These are phyloP conservation scores for Podila epicladia DNA, from an alignment of 192 early-diverging fungal genomes.

Conservation along the genomic window DNA sequence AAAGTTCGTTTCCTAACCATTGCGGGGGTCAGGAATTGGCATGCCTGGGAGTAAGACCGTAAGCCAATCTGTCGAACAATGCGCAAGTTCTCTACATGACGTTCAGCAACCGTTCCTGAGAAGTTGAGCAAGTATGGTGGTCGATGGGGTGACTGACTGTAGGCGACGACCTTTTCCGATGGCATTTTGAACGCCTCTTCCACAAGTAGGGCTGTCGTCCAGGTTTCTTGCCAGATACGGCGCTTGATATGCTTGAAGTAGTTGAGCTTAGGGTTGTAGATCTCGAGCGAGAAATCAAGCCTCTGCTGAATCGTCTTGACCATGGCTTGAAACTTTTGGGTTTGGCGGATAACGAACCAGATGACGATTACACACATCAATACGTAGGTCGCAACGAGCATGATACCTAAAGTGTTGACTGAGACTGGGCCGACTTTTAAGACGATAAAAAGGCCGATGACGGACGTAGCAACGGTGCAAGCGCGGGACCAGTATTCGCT, in stretches of 20 bases:
- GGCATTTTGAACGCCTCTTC: slow-evolving; percentile 68
- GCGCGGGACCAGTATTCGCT: slow-evolving; percentile 58
- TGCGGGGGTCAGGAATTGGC: slow-evolving; percentile 50
- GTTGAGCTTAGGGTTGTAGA: slow-evolving; percentile 57
- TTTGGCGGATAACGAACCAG: slow-evolving; percentile 50
- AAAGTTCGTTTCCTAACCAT: slow-evolving; percentile 33
- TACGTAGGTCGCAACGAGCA: slow-evolving; percentile 52
- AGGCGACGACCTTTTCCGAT: slow-evolving; percentile 58
- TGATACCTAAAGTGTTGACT: slow-evolving; percentile 53
- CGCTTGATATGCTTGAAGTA: slow-evolving; percentile 53
- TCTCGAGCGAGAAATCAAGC: slow-evolving; percentile 58
- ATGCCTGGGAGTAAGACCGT: slow-evolving; percentile 53
- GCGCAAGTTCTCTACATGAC: slow-evolving; percentile 72
- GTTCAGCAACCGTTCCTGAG: slow-evolving; percentile 68
- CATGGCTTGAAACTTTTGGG: slow-evolving; percentile 51
- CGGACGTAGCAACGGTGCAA: slow-evolving; percentile 51
- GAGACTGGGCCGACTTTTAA: slow-evolving; percentile 53
- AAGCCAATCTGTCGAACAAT: slow-evolving; percentile 67
- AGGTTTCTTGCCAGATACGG: slow-evolving; percentile 78
- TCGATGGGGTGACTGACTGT: slow-evolving; percentile 59
- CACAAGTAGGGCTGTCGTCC: slow-evolving; percentile 68
- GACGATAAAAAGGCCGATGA: slow-evolving; percentile 66
- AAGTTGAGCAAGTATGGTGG: slow-evolving; percentile 76
- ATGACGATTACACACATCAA: slow-evolving; percentile 53
- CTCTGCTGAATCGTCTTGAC: slow-evolving; percentile 56